Conservation (phyloP, 192 early-diverging fungal species). For the Thoreauomyces humboldtii region DNA sequence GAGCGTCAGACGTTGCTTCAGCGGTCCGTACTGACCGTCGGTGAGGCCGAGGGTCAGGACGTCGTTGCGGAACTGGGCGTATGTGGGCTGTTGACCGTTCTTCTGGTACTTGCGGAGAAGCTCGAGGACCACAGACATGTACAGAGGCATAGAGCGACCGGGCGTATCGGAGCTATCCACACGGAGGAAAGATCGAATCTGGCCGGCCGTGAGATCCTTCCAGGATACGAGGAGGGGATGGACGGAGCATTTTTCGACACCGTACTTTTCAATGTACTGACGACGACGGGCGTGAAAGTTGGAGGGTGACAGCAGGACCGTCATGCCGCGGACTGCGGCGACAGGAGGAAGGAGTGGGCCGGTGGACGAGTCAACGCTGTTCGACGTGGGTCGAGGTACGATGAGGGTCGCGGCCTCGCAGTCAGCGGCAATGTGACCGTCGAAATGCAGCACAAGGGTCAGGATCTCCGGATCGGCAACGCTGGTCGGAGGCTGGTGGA, state of each 20-base stretch:
- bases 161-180: slow-evolving; percentile 10
- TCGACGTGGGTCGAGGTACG: background rate
- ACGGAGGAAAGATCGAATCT: slow-evolving; percentile 33
- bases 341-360: background rate
- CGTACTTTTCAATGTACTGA: slow-evolving; percentile 8
- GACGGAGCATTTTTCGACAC: slow-evolving; percentile 20
- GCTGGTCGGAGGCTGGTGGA: background rate
- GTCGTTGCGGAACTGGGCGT: background rate
- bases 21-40: slow-evolving; percentile 5
- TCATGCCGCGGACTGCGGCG: no score
- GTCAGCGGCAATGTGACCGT: background rate
- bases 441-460: slow-evolving; percentile 24
- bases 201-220: slow-evolving; percentile 21
- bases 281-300: slow-evolving; percentile 21
- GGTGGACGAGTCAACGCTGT: background rate
- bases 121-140: slow-evolving; percentile 30
- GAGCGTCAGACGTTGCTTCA: background rate
- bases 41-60: background rate
- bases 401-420: slow-evolving; percentile 24
- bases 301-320: slow-evolving; percentile 30
- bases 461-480: background rate
- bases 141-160: slow-evolving; percentile 28
- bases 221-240: slow-evolving; percentile 27
- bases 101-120: slow-evolving; percentile 24
- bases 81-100: background rate